Evolutionary conservation across 2,329 filamentous ascomycete species (phyloP), one percentile per base, ranked within the genome.

Genomic region (Amesomyces nigricolor): DNA sequence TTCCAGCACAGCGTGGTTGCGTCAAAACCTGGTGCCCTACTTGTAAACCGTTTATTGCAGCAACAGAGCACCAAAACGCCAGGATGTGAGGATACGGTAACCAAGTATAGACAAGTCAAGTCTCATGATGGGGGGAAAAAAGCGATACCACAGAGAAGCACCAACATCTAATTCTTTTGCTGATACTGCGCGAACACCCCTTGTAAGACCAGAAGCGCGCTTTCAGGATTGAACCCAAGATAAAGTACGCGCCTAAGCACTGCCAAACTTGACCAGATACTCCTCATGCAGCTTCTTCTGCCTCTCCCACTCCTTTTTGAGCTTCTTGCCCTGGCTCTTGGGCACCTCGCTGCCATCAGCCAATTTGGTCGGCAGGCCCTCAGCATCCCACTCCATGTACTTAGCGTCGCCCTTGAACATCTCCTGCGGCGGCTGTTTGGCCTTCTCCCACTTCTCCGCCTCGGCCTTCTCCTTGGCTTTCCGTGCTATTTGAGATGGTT

Each of bases 241-340:
- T 35, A 9, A 35, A 44, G 40, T 6, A 4, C 17, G 19, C 40
- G 9, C 10, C 11, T 30, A 37, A 26, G 42, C 50, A 14, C 17
- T 48, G 7, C 68, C 69, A 55, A 71, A 69, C 58, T 71, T 72
- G n/a, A 61, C 63, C 8, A 61, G 53, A 39, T 67, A 87, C 59
- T 85, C 82, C 60, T 91, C 86, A 69, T 91, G 86, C 56, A 81
- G 70, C 78, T 92, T 95, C 78, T 91, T 94, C 75, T 96, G 92
- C 68, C 79, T 85, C 64, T 95, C 88, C 89, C 89, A 95, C 54
- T 90, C 86, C 77, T 96, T 96, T 73, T 78, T 85, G 63, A 96
- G 71, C 75, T 89, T 91, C 79, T 96, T 96, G 49, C 74, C 67
- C 66, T 84, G 81, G 57, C 80, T 87, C 77, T 96, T 96, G 4